phyloP scores from a whole-genome alignment of 1,284 basidiomycete species.

The Malassezia nana region DNA sequence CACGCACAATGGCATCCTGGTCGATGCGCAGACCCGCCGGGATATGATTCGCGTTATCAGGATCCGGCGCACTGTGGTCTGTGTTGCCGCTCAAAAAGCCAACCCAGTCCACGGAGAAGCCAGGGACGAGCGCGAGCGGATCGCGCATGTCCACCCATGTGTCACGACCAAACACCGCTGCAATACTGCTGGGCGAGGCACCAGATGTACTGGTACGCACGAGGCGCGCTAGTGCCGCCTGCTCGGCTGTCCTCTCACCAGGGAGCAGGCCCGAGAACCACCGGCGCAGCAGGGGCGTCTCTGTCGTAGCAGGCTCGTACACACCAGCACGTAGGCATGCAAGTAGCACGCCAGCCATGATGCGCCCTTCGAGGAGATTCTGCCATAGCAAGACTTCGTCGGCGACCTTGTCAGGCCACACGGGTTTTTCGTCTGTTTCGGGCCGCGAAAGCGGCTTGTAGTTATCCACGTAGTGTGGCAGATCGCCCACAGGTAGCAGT shows the following conservation, averaged over 20 bases:
- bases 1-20: background rate
- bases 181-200: constrained; percentile 1
- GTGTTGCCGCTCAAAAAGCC: constrained; percentile 12
- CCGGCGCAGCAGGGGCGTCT: constrained; percentile 6
- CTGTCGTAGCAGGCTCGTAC: background rate
- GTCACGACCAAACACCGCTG: constrained; percentile 1
- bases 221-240: constrained; percentile 4
- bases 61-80: background rate
- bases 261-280: background rate
- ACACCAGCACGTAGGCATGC: background rate
- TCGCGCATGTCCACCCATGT: constrained; percentile 2
- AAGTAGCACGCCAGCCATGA: constrained; percentile 10
- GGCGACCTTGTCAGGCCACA: constrained; percentile 2
- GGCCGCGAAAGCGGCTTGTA: constrained; percentile 21
- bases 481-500: constrained; percentile 18
- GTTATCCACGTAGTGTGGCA: constrained; percentile 28
- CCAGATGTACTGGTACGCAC: background rate
- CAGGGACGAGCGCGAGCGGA: constrained; percentile 11
- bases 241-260: constrained; percentile 4
- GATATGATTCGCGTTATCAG: background rate
- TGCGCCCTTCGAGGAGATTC: constrained; percentile 7
- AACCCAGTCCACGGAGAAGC: constrained; percentile 12
- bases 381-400: constrained; percentile 9
- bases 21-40: constrained; percentile 1
- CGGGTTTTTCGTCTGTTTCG: constrained; percentile 21